Evolutionary conservation across 1,284 basidiomycete species (phyloP).

Genomic region (Sphagnurus paluster): DNA sequence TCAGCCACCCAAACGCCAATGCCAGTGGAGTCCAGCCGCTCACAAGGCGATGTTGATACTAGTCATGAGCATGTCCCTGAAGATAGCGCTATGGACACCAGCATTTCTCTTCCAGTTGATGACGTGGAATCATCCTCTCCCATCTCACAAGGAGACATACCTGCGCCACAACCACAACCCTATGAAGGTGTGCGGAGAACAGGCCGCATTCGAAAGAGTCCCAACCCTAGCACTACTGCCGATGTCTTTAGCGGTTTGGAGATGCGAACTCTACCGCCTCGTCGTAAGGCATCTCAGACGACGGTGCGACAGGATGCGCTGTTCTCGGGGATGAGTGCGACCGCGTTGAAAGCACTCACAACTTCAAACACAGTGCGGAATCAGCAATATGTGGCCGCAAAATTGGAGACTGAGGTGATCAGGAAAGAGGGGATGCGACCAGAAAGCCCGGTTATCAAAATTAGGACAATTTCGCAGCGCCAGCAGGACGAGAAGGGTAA

Average conservation of each 20-base stretch:
- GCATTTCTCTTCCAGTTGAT: not conserved
- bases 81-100: slow-evolving; percentile 2
- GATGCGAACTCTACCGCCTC: slow-evolving; percentile 35
- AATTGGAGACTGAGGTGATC: slow-evolving; percentile 66
- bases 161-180: not conserved
- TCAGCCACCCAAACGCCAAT: no score
- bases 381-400: slow-evolving; percentile 59
- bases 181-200: slow-evolving; percentile 34
- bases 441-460: slow-evolving; percentile 76
- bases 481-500: slow-evolving; percentile 67
- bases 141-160: slow-evolving; percentile 3
- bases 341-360: slow-evolving; percentile 68
- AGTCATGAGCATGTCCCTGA: no score
- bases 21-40: no score
- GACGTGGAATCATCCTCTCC: slow-evolving; percentile 2
- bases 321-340: slow-evolving; percentile 64
- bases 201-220: slow-evolving; percentile 50
- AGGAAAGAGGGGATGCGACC: slow-evolving; percentile 71
- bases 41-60: no score
- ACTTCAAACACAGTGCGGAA: slow-evolving; percentile 69
- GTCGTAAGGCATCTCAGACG: slow-evolving; percentile 37
- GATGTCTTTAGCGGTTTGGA: slow-evolving; percentile 36
- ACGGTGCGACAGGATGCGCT: slow-evolving; percentile 37
- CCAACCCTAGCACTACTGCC: slow-evolving; percentile 29
- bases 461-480: slow-evolving; percentile 69